These are phyloP conservation scores for Potentilla sterilis DNA, from an alignment of 306 rosid genomes.

Conservation along the genomic window DNA sequence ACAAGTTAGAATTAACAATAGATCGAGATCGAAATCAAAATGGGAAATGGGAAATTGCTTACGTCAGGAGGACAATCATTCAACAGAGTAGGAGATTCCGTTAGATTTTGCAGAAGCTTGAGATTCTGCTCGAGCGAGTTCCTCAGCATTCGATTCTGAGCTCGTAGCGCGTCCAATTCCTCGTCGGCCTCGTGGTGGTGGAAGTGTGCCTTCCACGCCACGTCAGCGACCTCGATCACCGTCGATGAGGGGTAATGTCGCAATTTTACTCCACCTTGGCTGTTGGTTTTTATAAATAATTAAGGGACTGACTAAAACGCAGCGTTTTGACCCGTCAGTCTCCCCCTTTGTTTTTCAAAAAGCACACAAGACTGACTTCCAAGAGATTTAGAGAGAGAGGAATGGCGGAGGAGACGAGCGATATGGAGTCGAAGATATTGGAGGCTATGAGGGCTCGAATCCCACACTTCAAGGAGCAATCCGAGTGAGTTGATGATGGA, in stretches of 20 bases:
- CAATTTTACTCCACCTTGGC: not conserved
- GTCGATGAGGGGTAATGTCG: conserved; percentile 38
- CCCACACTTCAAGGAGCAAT: conserved; percentile 71
- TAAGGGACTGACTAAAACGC: too few species aligned
- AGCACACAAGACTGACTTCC: not conserved
- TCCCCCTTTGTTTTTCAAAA: not conserved
- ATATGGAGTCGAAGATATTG: conserved; percentile 53
- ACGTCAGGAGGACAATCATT: conserved; percentile 88
- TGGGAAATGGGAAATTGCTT: conserved; percentile 19
- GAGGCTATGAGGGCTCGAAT: conserved; percentile 59
- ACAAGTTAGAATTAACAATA: too few species aligned
- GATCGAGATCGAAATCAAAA: not conserved
- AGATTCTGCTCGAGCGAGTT: conserved; percentile 67
- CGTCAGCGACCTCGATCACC: conserved; percentile 93
- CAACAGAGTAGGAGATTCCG: conserved; percentile 55
- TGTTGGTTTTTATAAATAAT: too few species aligned
- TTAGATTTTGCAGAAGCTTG: conserved; percentile 59
- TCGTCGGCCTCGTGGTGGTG: conserved; percentile 34
- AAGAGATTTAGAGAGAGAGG: not conserved
- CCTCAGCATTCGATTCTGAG: conserved; percentile 76
- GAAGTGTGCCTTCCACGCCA: conserved; percentile 68
- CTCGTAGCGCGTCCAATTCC: conserved; percentile 55
- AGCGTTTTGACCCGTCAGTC: not conserved
- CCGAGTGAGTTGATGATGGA: conserved; percentile 43
- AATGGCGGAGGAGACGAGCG: conserved; percentile 52